Base-by-base conservation (phyloP, 306 rosid species). In the Spatholobus suberectus region DNA sequence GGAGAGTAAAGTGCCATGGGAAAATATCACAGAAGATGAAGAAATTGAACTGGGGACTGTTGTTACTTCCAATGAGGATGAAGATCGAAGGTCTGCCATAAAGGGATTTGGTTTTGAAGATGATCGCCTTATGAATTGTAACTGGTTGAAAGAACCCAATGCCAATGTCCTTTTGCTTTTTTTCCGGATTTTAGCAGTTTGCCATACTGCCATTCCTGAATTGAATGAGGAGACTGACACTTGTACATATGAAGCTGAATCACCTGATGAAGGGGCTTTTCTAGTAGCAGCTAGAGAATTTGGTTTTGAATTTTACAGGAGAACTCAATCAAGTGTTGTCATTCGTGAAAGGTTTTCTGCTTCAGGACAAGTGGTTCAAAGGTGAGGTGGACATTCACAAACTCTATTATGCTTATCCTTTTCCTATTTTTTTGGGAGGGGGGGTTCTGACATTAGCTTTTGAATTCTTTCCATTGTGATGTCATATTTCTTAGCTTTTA, bases 221-320 rank as follows among this genome's bases (percentile, higher is more conserved):
- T 82, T 65, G 58, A 92, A 90, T 76, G 97, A 89, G 83, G 98
- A 88, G 87, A 92, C 89, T 63, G 94, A 89, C 73, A 76, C 6
- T 66, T 87, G 73, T 78, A 90, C 99, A 12, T 96, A 94, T 51
- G 99, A 96, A 86, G 99, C 97, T 4, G 99, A 96, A 86, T 96
- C 99, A 85, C 99, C 99, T 1, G 99, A 96, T 79, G 99, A 96
- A 92, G 99, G 91, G 24, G 97, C 99, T 83, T 96, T 96, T 88
- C 96, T 96, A 79, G 93, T 91, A 76, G 99, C 99, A 29, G 95
- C 98, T 5, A 90, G 92, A 79, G 99, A 96, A 81, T 96, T 96
- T 84, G 99, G 98, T 81, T 96, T 96, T 85, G 98, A 94, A 84
- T 96, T 94, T 86, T 90, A 79, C 75, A 94, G 79, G 86, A 87